phyloP scores from a whole-genome alignment of 108 stramenopile genomes.

The Heterococcus sp. region DNA sequence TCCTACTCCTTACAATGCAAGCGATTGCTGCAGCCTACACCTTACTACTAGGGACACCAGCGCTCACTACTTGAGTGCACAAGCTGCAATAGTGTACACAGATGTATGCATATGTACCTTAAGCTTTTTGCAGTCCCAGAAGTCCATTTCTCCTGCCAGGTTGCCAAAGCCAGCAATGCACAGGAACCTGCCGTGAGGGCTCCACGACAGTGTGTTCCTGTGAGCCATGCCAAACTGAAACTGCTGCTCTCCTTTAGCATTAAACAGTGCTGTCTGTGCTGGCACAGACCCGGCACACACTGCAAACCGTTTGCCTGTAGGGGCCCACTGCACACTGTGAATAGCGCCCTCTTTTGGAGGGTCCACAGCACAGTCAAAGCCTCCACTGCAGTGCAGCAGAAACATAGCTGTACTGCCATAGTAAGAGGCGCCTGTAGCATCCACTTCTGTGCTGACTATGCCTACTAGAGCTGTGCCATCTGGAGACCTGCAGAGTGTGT shows the following conservation, averaged over 20 bases:
- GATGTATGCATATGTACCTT: too few relatives aligned
- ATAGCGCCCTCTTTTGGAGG: slow-evolving; percentile 59
- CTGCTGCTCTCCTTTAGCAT: slow-evolving; percentile 76
- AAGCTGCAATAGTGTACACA: too few relatives aligned
- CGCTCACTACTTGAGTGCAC: too few relatives aligned
- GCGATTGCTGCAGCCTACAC: too few relatives aligned
- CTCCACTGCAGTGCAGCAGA: slow-evolving; percentile 64
- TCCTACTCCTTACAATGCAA: too few relatives aligned
- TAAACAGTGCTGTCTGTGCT: slow-evolving; percentile 77
- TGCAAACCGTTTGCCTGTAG: slow-evolving; percentile 69
- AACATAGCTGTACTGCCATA: slow-evolving; percentile 86
- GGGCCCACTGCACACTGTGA: slow-evolving; percentile 77
- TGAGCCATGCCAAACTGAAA: slow-evolving; percentile 90
- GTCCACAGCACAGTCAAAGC: slow-evolving; percentile 52
- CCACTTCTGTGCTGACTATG: slow-evolving; percentile 79
- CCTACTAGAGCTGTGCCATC: slow-evolving; percentile 52
- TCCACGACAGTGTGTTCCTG: slow-evolving; percentile 79
- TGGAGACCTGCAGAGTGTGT: slow-evolving; percentile 3
- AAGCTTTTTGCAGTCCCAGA: slow-evolving; percentile 89
- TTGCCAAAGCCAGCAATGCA: slow-evolving; percentile 62
- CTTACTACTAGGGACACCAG: background rate
- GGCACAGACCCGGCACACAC: slow-evolving; percentile 90
- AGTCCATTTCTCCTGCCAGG: slow-evolving; percentile 75
- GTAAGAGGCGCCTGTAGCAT: slow-evolving; percentile 84
- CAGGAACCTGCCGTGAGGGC: slow-evolving; percentile 86